Conservation (phyloP, 352 stramenopile species). For the Elongisporangium undulatum region DNA sequence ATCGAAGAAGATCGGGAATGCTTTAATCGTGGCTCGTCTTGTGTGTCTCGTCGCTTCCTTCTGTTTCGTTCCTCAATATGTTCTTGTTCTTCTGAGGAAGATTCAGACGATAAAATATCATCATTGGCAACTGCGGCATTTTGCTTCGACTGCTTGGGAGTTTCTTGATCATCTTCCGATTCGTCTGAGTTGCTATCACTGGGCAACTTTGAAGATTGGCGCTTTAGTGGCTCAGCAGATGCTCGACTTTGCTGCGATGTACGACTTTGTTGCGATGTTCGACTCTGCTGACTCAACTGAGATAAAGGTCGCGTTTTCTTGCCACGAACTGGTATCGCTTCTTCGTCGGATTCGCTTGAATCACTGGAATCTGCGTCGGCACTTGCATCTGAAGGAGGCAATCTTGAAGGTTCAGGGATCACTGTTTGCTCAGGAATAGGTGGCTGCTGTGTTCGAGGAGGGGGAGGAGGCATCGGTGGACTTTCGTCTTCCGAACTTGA, state of each 20-base stretch:
- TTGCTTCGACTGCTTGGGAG: neutral
- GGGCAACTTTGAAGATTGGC: neutral
- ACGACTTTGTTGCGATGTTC: constrained; percentile 4
- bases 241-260: constrained; percentile 6
- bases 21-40: constrained; percentile 12
- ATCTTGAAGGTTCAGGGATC: constrained; percentile 16
- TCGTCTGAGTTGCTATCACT: constrained; percentile 1
- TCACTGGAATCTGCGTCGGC: constrained; percentile 51
- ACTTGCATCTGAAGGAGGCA: constrained; percentile 29
- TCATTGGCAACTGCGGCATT: neutral
- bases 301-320: constrained; percentile 1
- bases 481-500: constrained; percentile 37
- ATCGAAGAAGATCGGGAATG: constrained; percentile 28
- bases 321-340: neutral
- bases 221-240: constrained; percentile 1
- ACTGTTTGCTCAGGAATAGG: constrained; percentile 14
- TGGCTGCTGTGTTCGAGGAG: constrained; percentile 9
- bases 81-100: constrained; percentile 22
- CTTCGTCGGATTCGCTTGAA: constrained; percentile 31
- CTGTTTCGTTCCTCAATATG: constrained; percentile 15
- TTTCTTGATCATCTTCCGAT: neutral
- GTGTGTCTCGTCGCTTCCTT: constrained; percentile 19
- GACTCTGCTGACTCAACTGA: constrained; percentile 3
- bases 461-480: constrained; percentile 34
- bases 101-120: constrained; percentile 13